These are phyloP conservation scores for Berkeleyomyces basicola DNA, from an alignment of 2,329 filamentous ascomycete genomes.

Conservation along the genomic window DNA sequence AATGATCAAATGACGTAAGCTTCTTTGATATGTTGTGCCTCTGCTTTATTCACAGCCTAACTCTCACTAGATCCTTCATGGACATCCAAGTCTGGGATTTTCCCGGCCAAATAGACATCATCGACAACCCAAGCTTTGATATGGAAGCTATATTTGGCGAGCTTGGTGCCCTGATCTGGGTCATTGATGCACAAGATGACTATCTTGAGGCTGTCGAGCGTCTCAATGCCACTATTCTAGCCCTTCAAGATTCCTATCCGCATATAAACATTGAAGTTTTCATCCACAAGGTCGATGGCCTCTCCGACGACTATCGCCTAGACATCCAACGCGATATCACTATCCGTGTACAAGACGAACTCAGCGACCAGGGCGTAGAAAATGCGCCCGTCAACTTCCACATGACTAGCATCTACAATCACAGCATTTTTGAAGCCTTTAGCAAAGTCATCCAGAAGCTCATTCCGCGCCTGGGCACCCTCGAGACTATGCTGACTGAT, in stretches of 20 bases:
- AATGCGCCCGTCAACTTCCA: slow-evolving; percentile 91
- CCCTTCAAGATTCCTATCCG: slow-evolving; percentile 66
- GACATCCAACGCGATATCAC: slow-evolving; percentile 95
- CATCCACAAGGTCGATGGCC: slow-evolving; percentile 96
- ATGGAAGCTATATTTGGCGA: slow-evolving; percentile 88
- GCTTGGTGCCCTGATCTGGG: slow-evolving; percentile 91
- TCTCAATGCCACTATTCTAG: slow-evolving; percentile 76
- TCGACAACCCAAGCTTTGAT: slow-evolving; percentile 77
- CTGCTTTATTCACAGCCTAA: slow-evolving; percentile 15
- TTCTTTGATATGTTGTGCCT: not conserved
- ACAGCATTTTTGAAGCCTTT: slow-evolving; percentile 96
- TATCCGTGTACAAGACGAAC: slow-evolving; percentile 88
- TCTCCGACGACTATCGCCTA: slow-evolving; percentile 89
- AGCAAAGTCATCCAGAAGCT: slow-evolving; percentile 97
- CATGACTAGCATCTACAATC: slow-evolving; percentile 94
- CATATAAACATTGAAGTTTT: slow-evolving; percentile 97
- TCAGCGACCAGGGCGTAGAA: slow-evolving; percentile 83
- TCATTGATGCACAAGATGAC: slow-evolving; percentile 96
- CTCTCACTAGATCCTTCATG: slow-evolving; percentile 68
- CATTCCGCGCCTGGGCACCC: slow-evolving; percentile 78
- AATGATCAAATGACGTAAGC: slow-evolving; percentile 89
- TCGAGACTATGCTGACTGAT: slow-evolving; percentile 88
- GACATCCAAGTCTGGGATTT: slow-evolving; percentile 98
- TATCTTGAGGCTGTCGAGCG: slow-evolving; percentile 82
- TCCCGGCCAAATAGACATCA: slow-evolving; percentile 78